Conservation (phyloP, 495 filamentous ascomycete genomes). For the Hyaloscypha hepaticicola region DNA sequence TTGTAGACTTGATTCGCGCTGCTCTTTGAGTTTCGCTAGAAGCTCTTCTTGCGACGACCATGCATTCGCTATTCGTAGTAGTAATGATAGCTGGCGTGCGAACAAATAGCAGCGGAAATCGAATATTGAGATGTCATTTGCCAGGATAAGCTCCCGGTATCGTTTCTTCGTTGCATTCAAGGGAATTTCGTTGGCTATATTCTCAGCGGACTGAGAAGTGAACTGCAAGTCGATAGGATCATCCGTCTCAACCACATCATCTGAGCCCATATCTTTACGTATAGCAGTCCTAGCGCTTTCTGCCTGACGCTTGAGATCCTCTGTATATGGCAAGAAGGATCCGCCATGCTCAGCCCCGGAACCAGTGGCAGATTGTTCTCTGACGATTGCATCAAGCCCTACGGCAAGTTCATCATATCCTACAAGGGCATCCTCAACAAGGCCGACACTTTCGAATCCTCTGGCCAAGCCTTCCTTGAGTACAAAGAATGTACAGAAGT, state of each 20-base stretch:
- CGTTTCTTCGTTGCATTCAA: conserved; percentile 73
- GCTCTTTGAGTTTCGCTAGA: conserved; percentile 55
- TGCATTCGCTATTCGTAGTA: conserved; percentile 79
- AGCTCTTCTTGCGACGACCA: conserved; percentile 55
- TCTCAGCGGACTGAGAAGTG: conserved; percentile 31
- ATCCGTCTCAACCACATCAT: conserved; percentile 36
- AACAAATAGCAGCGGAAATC: conserved; percentile 96
- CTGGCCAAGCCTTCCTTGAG: conserved; percentile 91
- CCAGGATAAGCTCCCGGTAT: conserved; percentile 88
- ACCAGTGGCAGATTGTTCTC: conserved; percentile 63
- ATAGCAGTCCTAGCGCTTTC: conserved; percentile 45
- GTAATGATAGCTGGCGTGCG: conserved; percentile 77
- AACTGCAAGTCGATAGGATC: conserved; percentile 50
- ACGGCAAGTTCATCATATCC: conserved; percentile 90
- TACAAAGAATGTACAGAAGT: conserved; percentile 98
- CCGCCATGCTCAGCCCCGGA: conserved; percentile 59
- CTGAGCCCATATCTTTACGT: conserved; percentile 20
- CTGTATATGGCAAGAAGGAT: conserved; percentile 64
- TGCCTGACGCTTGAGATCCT: conserved; percentile 63
- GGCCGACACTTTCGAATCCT: conserved; percentile 92
- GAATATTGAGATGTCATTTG: conserved; percentile 96
- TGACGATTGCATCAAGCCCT: conserved; percentile 76
- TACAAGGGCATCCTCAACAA: conserved; percentile 91
- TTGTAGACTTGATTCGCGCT: conserved; percentile 49
- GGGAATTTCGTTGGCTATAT: conserved; percentile 52